phyloP scores from a whole-genome alignment of 208 protist species.

The Strigomonas culicis region DNA sequence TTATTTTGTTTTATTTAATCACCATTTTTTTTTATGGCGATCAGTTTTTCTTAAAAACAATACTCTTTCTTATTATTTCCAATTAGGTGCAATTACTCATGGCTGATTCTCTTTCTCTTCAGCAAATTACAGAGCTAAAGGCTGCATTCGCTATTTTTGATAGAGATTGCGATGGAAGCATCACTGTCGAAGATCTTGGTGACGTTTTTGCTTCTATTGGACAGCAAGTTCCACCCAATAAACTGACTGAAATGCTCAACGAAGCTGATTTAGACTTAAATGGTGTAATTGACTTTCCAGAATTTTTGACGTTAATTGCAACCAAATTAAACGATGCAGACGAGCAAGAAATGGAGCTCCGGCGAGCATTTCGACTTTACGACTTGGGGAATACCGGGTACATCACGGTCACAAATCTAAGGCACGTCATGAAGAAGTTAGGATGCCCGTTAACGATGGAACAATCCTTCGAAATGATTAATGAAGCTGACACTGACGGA shows the following conservation, averaged over 20 bases:
- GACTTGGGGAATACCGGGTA: slow-evolving; percentile 94
- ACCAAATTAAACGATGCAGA: slow-evolving; percentile 84
- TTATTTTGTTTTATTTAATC: background rate
- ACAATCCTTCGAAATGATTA: slow-evolving; percentile 93
- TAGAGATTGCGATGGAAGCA: slow-evolving; percentile 15
- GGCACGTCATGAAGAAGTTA: slow-evolving; percentile 90
- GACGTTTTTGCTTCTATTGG: slow-evolving; percentile 99
- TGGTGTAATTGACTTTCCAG: slow-evolving; percentile 98
- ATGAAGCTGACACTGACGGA: slow-evolving; percentile 84
- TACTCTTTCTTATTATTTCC: background rate
- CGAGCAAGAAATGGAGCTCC: slow-evolving; percentile 91
- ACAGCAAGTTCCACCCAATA: slow-evolving; percentile 90
- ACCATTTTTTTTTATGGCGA: background rate
- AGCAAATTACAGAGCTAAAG: slow-evolving; percentile 98
- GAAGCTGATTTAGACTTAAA: slow-evolving; percentile 97
- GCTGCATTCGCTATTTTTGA: slow-evolving; percentile 11
- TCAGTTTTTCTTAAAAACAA: background rate
- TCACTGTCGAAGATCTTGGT: slow-evolving; percentile 96
- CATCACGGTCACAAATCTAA: slow-evolving; percentile 90
- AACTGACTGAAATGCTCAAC: slow-evolving; percentile 95
- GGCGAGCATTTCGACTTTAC: slow-evolving; percentile 92
- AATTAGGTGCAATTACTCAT: slow-evolving; percentile 30
- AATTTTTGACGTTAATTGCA: slow-evolving; percentile 92
- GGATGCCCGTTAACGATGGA: slow-evolving; percentile 89
- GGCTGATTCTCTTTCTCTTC: slow-evolving; percentile 94